Evolutionary conservation across 169 alveolate genomes (phyloP).

Genomic region (Plasmodium malariae): DNA sequence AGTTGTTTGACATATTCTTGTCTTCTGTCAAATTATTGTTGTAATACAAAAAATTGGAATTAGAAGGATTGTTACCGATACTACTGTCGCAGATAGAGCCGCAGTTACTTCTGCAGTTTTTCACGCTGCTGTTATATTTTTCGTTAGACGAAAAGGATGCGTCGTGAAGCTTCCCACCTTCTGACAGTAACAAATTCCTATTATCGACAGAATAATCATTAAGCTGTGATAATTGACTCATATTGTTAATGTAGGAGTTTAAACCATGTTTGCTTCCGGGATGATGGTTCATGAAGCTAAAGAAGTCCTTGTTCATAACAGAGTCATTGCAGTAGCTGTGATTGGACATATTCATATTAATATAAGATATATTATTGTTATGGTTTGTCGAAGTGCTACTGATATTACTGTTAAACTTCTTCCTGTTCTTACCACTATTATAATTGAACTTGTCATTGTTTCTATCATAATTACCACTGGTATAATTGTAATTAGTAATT

Average conservation of each 20-base stretch:
- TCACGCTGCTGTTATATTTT: background rate
- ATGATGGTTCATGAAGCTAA: constrained; percentile 6
- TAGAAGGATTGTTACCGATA: background rate
- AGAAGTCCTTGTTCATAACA: constrained; percentile 26
- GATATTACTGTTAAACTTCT: too few relatives aligned
- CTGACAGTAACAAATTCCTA: constrained; percentile 3
- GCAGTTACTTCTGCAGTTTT: background rate
- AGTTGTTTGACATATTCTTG: background rate
- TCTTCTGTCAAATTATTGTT: background rate
- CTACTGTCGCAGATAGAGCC: background rate
- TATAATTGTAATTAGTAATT: too few relatives aligned
- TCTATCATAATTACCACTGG: too few relatives aligned
- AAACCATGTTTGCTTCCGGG: background rate
- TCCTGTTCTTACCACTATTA: too few relatives aligned
- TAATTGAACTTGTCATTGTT: too few relatives aligned
- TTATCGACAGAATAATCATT: constrained; percentile 13
- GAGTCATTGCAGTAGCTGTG: constrained; percentile 39
- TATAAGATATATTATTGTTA: background rate
- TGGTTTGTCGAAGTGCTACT: too few relatives aligned
- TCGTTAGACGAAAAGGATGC: background rate
- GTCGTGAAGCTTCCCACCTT: background rate
- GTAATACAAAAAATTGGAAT: background rate
- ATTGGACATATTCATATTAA: constrained; percentile 23
- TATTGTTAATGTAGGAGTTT: constrained; percentile 22
- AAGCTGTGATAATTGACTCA: constrained; percentile 46